Evolutionary conservation across 2,329 filamentous ascomycete genomes (phyloP).

Genomic region (Exophiala phaeomuriformis): DNA sequence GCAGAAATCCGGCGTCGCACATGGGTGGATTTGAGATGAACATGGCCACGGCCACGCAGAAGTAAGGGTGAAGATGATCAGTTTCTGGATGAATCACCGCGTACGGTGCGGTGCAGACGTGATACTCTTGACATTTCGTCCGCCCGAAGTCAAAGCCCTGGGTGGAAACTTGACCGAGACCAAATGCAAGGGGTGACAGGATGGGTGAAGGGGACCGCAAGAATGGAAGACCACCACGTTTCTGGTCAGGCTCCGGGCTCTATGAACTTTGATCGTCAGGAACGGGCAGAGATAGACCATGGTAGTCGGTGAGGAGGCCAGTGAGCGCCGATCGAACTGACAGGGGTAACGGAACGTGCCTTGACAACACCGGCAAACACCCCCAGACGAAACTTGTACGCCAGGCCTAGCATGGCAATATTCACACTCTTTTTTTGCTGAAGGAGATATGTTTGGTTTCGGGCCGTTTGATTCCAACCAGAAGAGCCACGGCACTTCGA

Average conservation of each 20-base stretch:
- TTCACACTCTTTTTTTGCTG: too few relatives aligned
- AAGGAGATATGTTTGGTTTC: too few relatives aligned
- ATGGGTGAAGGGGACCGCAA: not conserved
- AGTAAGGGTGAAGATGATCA: not conserved
- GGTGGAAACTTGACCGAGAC: slow-evolving; percentile 3
- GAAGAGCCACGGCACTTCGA: too few relatives aligned
- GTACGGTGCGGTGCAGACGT: not conserved
- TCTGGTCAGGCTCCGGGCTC: slow-evolving; percentile 2
- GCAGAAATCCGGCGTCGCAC: slow-evolving; percentile 4
- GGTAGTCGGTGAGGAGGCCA: not conserved
- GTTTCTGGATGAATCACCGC: too few relatives aligned
- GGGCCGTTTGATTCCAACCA: too few relatives aligned
- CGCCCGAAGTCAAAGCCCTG: not conserved
- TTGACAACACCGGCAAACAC: too few relatives aligned
- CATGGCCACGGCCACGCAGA: not conserved
- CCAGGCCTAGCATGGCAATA: too few relatives aligned
- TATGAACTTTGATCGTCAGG: slow-evolving; percentile 14
- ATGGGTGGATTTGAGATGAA: slow-evolving; percentile 2
- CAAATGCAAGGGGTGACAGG: slow-evolving; percentile 8
- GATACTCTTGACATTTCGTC: not conserved
- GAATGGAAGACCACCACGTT: slow-evolving; percentile 5
- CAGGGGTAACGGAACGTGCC: too few relatives aligned
- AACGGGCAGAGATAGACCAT: slow-evolving; percentile 3
- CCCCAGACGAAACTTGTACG: too few relatives aligned
- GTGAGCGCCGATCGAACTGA: not conserved